These are phyloP conservation scores for Pleurotus salmoneostramineus DNA, from an alignment of 768 basidiomycete species.

Conservation along the genomic window DNA sequence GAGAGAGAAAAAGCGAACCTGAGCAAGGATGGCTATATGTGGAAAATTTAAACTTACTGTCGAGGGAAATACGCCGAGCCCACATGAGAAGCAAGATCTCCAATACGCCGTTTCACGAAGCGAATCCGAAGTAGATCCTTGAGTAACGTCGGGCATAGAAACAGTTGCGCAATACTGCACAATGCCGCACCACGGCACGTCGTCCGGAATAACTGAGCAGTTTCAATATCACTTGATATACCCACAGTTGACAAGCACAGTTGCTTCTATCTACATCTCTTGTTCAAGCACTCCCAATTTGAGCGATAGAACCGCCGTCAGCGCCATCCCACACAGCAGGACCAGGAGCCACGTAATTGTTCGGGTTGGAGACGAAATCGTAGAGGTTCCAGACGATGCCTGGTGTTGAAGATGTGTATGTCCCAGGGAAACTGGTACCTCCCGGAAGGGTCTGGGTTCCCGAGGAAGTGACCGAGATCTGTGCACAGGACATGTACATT, in stretches of 20 bases:
- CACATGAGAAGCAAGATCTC: no score
- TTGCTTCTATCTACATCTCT: background rate
- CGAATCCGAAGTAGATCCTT: no score
- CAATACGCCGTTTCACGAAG: no score
- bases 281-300: conserved; percentile 1
- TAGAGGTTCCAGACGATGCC: conserved; percentile 31
- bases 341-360: conserved; percentile 24
- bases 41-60: no score
- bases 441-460: conserved; percentile 22
- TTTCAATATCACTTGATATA: no score
- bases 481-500: conserved; percentile 46
- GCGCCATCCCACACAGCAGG: conserved; percentile 27
- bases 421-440: conserved; percentile 25
- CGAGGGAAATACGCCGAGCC: no score
- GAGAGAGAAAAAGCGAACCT: no score
- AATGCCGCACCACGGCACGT: no score
- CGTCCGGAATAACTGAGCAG: no score
- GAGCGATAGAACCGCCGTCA: conserved; percentile 17
- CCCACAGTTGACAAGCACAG: background rate
- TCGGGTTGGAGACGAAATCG: conserved; percentile 14
- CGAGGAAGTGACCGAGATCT: conserved; percentile 34
- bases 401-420: conserved; percentile 25
- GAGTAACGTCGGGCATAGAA: no score
- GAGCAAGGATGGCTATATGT: no score
- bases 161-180: no score